phyloP scores from a whole-genome alignment of 257 asterid genomes.

The Paraleonurus japonicus region DNA sequence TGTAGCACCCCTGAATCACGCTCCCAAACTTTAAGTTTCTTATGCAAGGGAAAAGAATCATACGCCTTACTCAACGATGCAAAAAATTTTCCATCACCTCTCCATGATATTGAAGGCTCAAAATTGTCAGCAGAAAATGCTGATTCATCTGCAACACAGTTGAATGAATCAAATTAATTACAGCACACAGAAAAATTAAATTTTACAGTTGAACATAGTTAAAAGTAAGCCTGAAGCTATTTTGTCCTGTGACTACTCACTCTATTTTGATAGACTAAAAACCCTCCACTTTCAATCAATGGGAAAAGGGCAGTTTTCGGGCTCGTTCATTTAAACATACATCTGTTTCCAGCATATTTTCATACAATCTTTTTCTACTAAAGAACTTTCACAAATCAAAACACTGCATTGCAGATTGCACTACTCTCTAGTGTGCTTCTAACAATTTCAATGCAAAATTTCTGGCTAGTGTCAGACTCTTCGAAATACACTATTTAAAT shows the following conservation, averaged over 20 bases:
- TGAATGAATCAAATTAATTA: constrained; percentile 12
- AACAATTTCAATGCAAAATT: neutral
- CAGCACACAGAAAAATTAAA: neutral
- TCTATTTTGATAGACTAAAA: neutral
- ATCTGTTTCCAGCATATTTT: constrained; percentile 8
- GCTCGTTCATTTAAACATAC: constrained; percentile 3
- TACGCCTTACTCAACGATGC: constrained; percentile 66
- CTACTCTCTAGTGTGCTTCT: neutral
- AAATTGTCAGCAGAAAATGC: constrained; percentile 43
- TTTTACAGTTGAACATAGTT: neutral
- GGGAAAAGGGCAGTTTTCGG: neutral
- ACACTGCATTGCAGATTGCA: neutral
- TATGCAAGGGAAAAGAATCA: constrained; percentile 44
- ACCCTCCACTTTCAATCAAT: constrained; percentile 18
- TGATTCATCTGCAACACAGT: constrained; percentile 53
- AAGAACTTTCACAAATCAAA: neutral
- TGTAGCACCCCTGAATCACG: constrained; percentile 82
- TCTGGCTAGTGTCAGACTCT: neutral
- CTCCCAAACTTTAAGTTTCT: constrained; percentile 93
- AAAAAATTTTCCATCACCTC: constrained; percentile 91
- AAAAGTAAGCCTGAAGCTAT: neutral
- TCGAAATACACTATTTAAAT: neutral
- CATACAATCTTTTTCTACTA: neutral
- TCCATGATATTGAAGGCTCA: constrained; percentile 74
- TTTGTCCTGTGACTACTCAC: neutral